phyloP scores from a whole-genome alignment of 306 rosid species.

The Corylus heterophylla region DNA sequence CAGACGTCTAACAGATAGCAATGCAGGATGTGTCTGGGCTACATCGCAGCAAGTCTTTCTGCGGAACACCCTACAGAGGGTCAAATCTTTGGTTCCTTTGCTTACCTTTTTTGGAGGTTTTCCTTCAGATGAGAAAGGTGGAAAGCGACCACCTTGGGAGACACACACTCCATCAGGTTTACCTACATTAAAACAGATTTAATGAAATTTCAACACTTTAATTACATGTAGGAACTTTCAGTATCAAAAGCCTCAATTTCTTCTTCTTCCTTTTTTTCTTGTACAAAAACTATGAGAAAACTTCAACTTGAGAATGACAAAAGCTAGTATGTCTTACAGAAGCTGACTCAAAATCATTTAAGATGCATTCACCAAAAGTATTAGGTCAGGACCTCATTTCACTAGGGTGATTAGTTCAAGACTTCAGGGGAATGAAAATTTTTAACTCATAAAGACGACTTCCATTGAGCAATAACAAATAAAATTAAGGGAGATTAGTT shows the following conservation, averaged over 20 bases:
- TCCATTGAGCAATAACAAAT: not conserved
- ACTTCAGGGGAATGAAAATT: not conserved
- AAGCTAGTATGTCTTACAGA: not conserved
- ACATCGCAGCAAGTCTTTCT: conserved; percentile 82
- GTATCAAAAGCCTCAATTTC: not conserved
- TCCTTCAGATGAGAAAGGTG: conserved; percentile 72
- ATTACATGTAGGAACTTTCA: not conserved
- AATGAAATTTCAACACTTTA: not conserved
- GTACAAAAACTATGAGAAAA: not conserved
- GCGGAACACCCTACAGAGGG: conserved; percentile 83
- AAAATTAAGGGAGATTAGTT: no score
- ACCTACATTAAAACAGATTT: conserved; percentile 42
- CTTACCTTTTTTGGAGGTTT: conserved; percentile 60
- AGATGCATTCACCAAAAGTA: conserved; percentile 1
- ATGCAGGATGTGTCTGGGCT: conserved; percentile 80
- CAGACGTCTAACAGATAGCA: conserved; percentile 71
- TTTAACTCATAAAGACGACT: not conserved
- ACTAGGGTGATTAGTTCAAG: conserved; percentile 2
- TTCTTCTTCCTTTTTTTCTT: not conserved
- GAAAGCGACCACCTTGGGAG: conserved; percentile 90
- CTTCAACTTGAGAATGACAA: not conserved
- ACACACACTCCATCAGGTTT: conserved; percentile 60
- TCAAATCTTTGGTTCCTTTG: conserved; percentile 76
- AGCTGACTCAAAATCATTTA: not conserved
- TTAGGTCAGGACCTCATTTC: not conserved